phyloP scores from a whole-genome alignment of 441 rosid genomes.

The Francoa sonchifolia region DNA sequence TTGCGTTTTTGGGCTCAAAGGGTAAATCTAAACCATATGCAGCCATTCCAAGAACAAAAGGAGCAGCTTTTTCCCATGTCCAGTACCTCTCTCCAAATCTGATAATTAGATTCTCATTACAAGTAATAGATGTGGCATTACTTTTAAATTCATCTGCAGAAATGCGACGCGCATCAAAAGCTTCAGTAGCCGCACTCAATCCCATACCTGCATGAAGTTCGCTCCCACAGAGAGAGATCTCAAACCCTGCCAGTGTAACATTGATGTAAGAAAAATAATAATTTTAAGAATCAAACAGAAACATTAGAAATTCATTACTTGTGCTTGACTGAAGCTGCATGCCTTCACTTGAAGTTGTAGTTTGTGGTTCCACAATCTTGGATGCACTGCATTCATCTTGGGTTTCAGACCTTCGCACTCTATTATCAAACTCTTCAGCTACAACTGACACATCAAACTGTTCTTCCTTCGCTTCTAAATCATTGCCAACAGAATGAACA shows the following conservation, averaged over 20 bases:
- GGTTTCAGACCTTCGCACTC: constrained; percentile 11
- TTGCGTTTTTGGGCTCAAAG: constrained; percentile 41
- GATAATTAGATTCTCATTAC: constrained; percentile 47
- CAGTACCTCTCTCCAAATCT: constrained; percentile 46
- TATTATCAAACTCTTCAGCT: constrained; percentile 19
- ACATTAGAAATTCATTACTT: constrained; percentile 24
- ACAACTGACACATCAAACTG: constrained; percentile 19
- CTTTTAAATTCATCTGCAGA: constrained; percentile 42
- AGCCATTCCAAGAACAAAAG: constrained; percentile 52
- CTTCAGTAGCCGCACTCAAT: constrained; percentile 49
- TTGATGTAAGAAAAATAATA: constrained; percentile 11
- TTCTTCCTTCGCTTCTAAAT: constrained; percentile 23
- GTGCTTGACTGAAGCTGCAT: constrained; percentile 14
- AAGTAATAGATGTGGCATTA: constrained; percentile 39
- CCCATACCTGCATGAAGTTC: constrained; percentile 69
- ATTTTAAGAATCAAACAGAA: constrained; percentile 11
- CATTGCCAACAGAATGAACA: constrained; percentile 17
- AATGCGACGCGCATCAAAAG: constrained; percentile 46
- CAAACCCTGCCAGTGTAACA: constrained; percentile 42
- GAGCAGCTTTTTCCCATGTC: constrained; percentile 70
- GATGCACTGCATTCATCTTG: constrained; percentile 17
- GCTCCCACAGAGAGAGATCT: constrained; percentile 69
- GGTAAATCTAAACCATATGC: constrained; percentile 53
- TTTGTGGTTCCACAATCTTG: constrained; percentile 21
- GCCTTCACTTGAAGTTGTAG: constrained; percentile 19